A percentile compares a stretch with the other conserved stretches of the same genome.
Evolutionary conservation across 2,329 filamentous ascomycete genomes (phyloP).

Genomic region (Cladosporium sp.): DNA sequence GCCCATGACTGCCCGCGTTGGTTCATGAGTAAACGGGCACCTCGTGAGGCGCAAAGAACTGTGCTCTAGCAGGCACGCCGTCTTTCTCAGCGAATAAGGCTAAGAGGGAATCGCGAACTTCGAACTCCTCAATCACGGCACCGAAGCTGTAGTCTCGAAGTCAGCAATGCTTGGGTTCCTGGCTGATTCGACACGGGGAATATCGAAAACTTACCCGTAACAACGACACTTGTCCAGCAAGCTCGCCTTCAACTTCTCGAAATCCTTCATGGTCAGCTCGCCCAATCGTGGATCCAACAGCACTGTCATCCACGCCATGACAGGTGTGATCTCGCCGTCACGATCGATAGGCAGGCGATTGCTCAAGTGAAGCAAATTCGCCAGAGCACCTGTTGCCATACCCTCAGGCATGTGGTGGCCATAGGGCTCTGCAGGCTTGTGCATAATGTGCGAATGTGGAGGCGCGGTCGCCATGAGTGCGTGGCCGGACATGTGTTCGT

Average conservation of each 20-base stretch:
- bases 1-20: neutral
- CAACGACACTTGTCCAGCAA: constrained; percentile 79
- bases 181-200: neutral
- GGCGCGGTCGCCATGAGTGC: constrained; percentile 91
- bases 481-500: constrained; percentile 69
- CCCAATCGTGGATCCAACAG: constrained; percentile 65
- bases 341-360: constrained; percentile 65
- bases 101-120: constrained; percentile 73
- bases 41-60: constrained; percentile 15
- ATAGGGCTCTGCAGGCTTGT: constrained; percentile 53
- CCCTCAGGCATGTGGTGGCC: constrained; percentile 70
- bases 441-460: constrained; percentile 60
- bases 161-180: neutral
- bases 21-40: constrained; percentile 14
- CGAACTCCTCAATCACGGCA: constrained; percentile 67
- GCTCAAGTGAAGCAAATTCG: constrained; percentile 80
- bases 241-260: constrained; percentile 67
- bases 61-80: constrained; percentile 14
- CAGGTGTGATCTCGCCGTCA: constrained; percentile 86
- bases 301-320: constrained; percentile 90
- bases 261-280: constrained; percentile 61
- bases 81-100: constrained; percentile 61
- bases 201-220: constrained; percentile 68
- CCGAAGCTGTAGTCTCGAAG: constrained; percentile 49
- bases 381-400: constrained; percentile 68